Evolutionary conservation across 768 basidiomycete species (phyloP).

Genomic region (Rhizopogon sp.): DNA sequence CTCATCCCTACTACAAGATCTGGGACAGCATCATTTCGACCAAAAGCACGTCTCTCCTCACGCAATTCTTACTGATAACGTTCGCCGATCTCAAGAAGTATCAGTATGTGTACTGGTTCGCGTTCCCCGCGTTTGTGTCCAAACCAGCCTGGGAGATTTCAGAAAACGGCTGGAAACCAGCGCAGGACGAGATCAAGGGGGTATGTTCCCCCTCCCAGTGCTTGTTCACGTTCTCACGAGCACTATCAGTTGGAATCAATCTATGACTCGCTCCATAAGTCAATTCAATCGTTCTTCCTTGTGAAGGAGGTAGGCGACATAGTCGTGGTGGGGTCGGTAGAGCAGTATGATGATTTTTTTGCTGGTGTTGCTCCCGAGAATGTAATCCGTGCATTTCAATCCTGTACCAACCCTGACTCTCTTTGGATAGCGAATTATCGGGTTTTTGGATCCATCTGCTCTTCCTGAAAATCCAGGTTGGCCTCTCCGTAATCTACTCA

Average conservation of each 20-base stretch:
- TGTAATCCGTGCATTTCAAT: constrained; percentile 22
- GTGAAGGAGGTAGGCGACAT: constrained; percentile 35
- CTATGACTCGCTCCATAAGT: constrained; percentile 40
- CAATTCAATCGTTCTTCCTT: constrained; percentile 57
- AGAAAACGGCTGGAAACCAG: constrained; percentile 52
- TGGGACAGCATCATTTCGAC: constrained; percentile 57
- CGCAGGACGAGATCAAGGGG: constrained; percentile 36
- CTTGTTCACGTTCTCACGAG: neutral
- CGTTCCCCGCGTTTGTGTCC: constrained; percentile 86
- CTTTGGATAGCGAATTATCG: constrained; percentile 41
- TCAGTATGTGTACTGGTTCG: constrained; percentile 97
- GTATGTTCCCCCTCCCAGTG: neutral
- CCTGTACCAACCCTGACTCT: neutral
- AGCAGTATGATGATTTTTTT: constrained; percentile 58
- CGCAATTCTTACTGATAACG: constrained; percentile 83
- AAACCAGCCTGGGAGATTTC: constrained; percentile 89
- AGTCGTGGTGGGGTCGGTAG: constrained; percentile 46
- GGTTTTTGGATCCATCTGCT: constrained; percentile 84
- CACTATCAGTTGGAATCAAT: constrained; percentile 45
- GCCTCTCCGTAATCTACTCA: constrained; percentile 90
- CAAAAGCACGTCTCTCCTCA: constrained; percentile 53
- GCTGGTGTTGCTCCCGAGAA: constrained; percentile 33
- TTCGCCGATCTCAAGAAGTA: constrained; percentile 98
- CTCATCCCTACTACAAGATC: constrained; percentile 40
- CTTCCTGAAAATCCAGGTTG: constrained; percentile 73